Evolutionary conservation across 441 rosid genomes (phyloP).

Genomic region (Metrosideros polymorpha): DNA sequence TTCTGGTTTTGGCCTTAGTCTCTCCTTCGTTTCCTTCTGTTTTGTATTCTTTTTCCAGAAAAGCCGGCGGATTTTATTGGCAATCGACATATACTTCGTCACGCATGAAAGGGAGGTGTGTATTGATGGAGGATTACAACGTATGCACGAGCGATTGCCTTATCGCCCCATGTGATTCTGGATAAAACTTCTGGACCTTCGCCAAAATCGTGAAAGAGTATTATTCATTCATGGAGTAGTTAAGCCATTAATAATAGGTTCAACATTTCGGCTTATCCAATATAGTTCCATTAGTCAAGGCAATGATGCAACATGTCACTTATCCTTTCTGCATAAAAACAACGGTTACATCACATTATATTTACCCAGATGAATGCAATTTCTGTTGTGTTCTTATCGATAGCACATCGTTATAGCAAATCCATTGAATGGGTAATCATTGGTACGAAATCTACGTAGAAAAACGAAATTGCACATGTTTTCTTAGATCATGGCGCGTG

Average conservation of each 20-base stretch:
- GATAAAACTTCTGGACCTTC: not conserved
- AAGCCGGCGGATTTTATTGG: not conserved
- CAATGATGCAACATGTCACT: not conserved
- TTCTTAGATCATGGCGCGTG: fast-evolving
- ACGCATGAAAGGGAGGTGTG: not conserved
- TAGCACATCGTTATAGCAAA: not conserved
- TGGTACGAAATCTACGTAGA: not conserved
- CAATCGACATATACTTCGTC: not conserved
- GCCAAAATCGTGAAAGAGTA: not conserved
- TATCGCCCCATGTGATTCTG: not conserved
- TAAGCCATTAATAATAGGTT: not conserved
- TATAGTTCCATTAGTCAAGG: no score
- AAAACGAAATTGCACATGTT: not conserved
- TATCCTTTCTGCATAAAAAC: not conserved
- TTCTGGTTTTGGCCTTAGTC: not conserved
- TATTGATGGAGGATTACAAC: not conserved
- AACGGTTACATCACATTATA: not conserved
- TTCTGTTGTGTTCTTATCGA: not conserved
- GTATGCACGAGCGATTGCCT: not conserved
- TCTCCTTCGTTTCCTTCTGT: not conserved
- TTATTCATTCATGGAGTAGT: not conserved
- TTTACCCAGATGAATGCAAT: not conserved
- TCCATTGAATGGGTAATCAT: not conserved
- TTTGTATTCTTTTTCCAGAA: not conserved
- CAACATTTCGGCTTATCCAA: not conserved